Conservation (phyloP, 1,284 basidiomycete species). For the Cutaneotrichosporon mucoides region DNA sequence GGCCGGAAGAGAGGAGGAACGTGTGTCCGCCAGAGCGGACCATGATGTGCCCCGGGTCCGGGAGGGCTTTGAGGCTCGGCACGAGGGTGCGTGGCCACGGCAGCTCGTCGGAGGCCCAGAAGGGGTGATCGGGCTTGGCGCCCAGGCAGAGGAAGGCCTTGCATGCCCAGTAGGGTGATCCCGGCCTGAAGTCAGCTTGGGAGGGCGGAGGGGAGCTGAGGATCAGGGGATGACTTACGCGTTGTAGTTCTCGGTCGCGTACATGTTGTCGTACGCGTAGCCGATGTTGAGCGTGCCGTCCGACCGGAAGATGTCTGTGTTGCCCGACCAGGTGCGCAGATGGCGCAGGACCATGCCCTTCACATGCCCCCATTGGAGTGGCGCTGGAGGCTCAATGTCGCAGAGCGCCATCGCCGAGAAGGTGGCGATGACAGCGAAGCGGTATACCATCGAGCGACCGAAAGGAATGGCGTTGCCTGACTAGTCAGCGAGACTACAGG, state of each 20-base stretch:
- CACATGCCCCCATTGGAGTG: slow-evolving; percentile 64
- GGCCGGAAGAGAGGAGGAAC: slow-evolving; percentile 68
- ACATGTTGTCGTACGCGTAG: slow-evolving; percentile 42
- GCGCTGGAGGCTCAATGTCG: slow-evolving; percentile 62
- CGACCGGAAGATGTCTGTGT: slow-evolving; percentile 53
- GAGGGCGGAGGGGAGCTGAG: slow-evolving; percentile 50
- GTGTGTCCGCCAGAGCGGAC: slow-evolving; percentile 57
- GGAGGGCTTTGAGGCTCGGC: slow-evolving; percentile 54
- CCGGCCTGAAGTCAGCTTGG: slow-evolving; percentile 70
- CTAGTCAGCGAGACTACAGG: neutral
- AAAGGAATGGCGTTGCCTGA: slow-evolving; percentile 69
- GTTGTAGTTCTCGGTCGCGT: slow-evolving; percentile 6
- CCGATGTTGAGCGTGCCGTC: slow-evolving; percentile 71
- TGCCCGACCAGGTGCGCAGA: slow-evolving; percentile 64
- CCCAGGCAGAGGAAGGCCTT: slow-evolving; percentile 69
- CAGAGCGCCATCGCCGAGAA: slow-evolving; percentile 70
- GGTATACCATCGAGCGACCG: slow-evolving; percentile 69
- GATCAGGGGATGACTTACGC: neutral
- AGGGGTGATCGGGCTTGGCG: slow-evolving; percentile 61
- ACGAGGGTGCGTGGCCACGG: slow-evolving; percentile 53
- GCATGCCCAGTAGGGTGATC: slow-evolving; percentile 76
- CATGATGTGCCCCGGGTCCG: slow-evolving; percentile 65
- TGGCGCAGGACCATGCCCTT: slow-evolving; percentile 70
- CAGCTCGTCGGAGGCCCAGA: slow-evolving; percentile 65
- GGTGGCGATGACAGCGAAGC: slow-evolving; percentile 72